phyloP scores from a whole-genome alignment of 345 rosid genomes.

The Citrus medica region DNA sequence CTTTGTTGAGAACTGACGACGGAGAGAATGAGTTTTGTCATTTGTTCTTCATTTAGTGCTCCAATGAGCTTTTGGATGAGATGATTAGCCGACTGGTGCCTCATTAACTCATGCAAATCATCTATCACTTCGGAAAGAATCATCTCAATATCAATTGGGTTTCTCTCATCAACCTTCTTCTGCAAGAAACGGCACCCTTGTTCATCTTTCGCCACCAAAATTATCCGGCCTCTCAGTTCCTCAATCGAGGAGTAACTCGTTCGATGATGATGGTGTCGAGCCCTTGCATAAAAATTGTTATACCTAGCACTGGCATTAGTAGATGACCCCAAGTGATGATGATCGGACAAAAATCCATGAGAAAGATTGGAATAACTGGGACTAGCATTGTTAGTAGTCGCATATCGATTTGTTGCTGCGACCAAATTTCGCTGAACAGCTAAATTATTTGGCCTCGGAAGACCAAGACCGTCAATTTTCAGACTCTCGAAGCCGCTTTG shows the following conservation, averaged over 20 bases:
- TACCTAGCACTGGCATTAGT: not conserved
- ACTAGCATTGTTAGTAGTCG: not conserved
- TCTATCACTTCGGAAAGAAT: conserved; percentile 32
- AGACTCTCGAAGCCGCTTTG: not conserved
- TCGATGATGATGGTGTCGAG: not conserved
- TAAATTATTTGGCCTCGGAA: not conserved
- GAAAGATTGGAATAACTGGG: not conserved
- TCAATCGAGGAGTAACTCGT: not conserved
- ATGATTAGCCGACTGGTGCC: conserved; percentile 20
- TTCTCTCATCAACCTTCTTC: not conserved
- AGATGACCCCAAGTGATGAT: not conserved
- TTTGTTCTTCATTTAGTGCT: conserved; percentile 13
- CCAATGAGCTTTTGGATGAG: conserved; percentile 28
- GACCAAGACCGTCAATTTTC: not conserved
- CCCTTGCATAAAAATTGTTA: not conserved
- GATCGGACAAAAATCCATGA: not conserved
- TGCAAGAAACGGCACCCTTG: conserved; percentile 5
- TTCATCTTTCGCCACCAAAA: conserved; percentile 13
- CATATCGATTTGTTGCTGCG: not conserved
- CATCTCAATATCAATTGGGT: conserved; percentile 11
- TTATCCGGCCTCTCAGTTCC: conserved; percentile 17
- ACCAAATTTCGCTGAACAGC: not conserved
- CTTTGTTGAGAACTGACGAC: conserved; percentile 3
- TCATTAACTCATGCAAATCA: conserved; percentile 16
- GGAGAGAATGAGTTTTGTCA: conserved; percentile 8